A percentile compares a stretch with the other conserved stretches of the same genome.
phyloP scores from a whole-genome alignment of 352 stramenopile genomes.

The Elongisporangium undulatum region DNA sequence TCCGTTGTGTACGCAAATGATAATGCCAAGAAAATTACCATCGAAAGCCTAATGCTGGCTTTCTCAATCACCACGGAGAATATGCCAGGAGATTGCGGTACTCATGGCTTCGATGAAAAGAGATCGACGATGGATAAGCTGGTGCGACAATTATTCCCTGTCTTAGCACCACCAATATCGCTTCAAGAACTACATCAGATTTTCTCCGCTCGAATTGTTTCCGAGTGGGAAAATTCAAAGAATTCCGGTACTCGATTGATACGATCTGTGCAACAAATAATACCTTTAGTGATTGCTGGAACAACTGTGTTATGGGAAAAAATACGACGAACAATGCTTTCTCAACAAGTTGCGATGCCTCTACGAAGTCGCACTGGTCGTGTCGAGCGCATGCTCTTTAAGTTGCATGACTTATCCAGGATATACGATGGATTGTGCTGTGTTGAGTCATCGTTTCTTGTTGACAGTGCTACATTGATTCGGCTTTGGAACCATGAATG shows the following conservation, averaged over 20 bases:
- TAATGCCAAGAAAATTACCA: conserved; percentile 9
- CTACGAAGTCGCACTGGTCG: neutral
- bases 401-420: conserved; percentile 39
- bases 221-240: conserved; percentile 6
- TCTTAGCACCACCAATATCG: conserved; percentile 16
- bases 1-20: conserved; percentile 14
- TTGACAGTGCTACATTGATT: conserved; percentile 36
- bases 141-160: conserved; percentile 24
- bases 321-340: conserved; percentile 6
- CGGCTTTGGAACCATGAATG: conserved; percentile 53
- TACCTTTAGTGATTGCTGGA: conserved; percentile 26
- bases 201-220: conserved; percentile 15
- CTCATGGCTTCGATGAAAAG: conserved; percentile 7
- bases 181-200: conserved; percentile 28
- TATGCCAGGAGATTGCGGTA: neutral
- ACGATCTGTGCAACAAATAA: conserved; percentile 8
- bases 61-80: conserved; percentile 13
- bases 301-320: conserved; percentile 55
- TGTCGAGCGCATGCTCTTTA: conserved; percentile 9
- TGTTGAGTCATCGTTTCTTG: conserved; percentile 24
- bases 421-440: conserved; percentile 47
- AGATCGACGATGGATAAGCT: conserved; percentile 9
- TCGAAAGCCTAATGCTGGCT: conserved; percentile 35
- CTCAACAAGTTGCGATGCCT: neutral
- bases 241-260: conserved; percentile 9